Evolutionary conservation across 805 yeast genomes (phyloP), one percentile per base, ranked within the genome.

Genomic region (Wickerhamiella kurtzmanii): DNA sequence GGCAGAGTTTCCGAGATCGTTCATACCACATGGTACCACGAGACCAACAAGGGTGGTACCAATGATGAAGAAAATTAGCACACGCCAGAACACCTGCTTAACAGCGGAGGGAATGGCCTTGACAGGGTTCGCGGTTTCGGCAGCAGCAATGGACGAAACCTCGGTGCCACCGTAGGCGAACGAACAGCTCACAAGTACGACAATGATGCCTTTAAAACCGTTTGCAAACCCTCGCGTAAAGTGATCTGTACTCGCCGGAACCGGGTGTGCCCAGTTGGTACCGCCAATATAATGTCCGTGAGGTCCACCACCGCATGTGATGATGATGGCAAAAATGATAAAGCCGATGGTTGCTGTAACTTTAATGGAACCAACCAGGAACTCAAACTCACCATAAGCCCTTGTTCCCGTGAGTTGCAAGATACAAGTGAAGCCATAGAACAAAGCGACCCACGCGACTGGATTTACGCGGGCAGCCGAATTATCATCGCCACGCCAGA

Each of bases 81-180:
- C 77, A 64, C 84, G 77, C 70, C 74, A 80, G 60, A 82, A 74
- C 18, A 84, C 79, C 62, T 79, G 70, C 58, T 72, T 76, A 56
- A 77, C 74, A 41, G 89, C 89, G 56, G 75, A 75, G 51, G 89
- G 87, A 50, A 83, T 75, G 52, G 77, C 73, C 52, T 70, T 69
- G 58, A 84, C 67, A 43, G 89, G 86, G 71, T 71, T 75, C 53
- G 76, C 69, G 44, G 82, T 77, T 66, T 82, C 89, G 39, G 83
- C 82, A 48, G 80, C 82, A 6, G 86, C 78, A 50, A 81, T 73
- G 60, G 82, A 86, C 50, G 80, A 77, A 21, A 71, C 61, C 63
- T 81, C 87, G 20, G 82, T 74, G 55, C 87, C 88, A 37, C 77
- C 72, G 25, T 38, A 38, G 8, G 87, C 82, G 60, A 80, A 82